Evolutionary conservation across 2,329 filamentous ascomycete genomes (phyloP).

Genomic region (Coniochaeta prunicola): DNA sequence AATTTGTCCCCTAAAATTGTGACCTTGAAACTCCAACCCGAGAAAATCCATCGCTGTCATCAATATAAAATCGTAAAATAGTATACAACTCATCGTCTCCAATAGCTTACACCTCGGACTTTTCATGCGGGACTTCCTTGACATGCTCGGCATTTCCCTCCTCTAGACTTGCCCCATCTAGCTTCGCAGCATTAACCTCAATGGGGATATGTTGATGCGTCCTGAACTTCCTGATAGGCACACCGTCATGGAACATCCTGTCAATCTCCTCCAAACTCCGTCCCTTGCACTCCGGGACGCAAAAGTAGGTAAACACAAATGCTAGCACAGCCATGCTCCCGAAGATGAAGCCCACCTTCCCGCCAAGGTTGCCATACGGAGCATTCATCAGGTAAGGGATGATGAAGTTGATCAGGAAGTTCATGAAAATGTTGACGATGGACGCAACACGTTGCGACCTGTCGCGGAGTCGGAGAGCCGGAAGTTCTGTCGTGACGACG

Average conservation of each 20-base stretch:
- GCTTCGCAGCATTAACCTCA: not conserved
- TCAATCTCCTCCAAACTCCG: slow-evolving; percentile 31
- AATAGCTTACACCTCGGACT: not conserved
- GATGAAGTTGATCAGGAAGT: slow-evolving; percentile 25
- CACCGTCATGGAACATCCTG: slow-evolving; percentile 9
- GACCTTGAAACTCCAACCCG: not conserved
- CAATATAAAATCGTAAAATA: not conserved
- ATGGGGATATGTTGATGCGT: not conserved
- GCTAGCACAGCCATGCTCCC: slow-evolving; percentile 17
- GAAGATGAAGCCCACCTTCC: slow-evolving; percentile 29
- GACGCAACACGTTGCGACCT: slow-evolving; percentile 20
- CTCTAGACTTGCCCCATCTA: not conserved
- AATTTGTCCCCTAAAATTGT: not conserved
- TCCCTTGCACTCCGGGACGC: slow-evolving; percentile 30
- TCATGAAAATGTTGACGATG: slow-evolving; percentile 21
- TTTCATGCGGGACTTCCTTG: not conserved
- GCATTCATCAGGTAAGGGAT: slow-evolving; percentile 29
- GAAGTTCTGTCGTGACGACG: slow-evolving; percentile 26
- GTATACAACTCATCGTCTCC: not conserved
- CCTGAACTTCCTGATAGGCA: slow-evolving; percentile 14
- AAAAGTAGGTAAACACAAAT: slow-evolving; percentile 17
- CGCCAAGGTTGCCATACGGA: slow-evolving; percentile 24
- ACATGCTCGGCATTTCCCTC: not conserved
- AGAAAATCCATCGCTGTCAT: not conserved
- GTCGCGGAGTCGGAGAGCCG: slow-evolving; percentile 22